A percentile compares a stretch with the other conserved stretches of the same genome.
phyloP scores from a whole-genome alignment of 2,329 filamentous ascomycete genomes.

The Colletotrichum sp. region DNA sequence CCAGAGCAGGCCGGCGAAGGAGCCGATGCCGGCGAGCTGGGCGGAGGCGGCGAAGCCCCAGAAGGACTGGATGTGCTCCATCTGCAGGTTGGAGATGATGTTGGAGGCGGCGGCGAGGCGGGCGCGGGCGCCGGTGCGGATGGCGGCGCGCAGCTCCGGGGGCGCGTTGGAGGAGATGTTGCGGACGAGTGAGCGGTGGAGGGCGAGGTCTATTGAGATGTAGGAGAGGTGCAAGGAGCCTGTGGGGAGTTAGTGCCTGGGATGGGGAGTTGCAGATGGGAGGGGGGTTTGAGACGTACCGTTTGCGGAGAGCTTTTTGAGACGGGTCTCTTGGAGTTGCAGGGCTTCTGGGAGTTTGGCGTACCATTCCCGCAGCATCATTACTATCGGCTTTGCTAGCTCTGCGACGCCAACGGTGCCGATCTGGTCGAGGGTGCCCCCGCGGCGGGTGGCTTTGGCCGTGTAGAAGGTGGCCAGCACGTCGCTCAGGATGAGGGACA shows the following conservation, averaged over 20 bases:
- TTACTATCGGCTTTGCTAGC: constrained; percentile 35
- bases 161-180: constrained; percentile 39
- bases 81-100: constrained; percentile 45
- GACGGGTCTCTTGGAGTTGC: constrained; percentile 46
- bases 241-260: constrained; percentile 31
- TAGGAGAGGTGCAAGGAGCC: constrained; percentile 55
- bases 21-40: constrained; percentile 46
- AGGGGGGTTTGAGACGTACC: constrained; percentile 13
- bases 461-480: constrained; percentile 55
- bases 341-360: constrained; percentile 48
- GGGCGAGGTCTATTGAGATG: constrained; percentile 54
- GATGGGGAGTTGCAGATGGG: neutral
- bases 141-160: constrained; percentile 30
- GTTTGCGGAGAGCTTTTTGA: constrained; percentile 44
- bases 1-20: constrained; percentile 46
- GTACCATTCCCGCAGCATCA: constrained; percentile 47
- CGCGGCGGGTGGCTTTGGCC: constrained; percentile 31
- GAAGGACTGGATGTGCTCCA: constrained; percentile 49
- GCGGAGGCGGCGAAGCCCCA: constrained; percentile 50
- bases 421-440: constrained; percentile 34
- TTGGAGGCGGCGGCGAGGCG: constrained; percentile 44
- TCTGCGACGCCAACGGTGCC: constrained; percentile 37
- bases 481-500: constrained; percentile 56
- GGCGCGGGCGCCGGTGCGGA: constrained; percentile 41
- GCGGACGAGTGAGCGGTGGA: constrained; percentile 54